Evolutionary conservation across 2,329 filamentous ascomycete genomes (phyloP), one percentile per base, ranked within the genome.

Genomic region (Phyllosticta capitalensis): DNA sequence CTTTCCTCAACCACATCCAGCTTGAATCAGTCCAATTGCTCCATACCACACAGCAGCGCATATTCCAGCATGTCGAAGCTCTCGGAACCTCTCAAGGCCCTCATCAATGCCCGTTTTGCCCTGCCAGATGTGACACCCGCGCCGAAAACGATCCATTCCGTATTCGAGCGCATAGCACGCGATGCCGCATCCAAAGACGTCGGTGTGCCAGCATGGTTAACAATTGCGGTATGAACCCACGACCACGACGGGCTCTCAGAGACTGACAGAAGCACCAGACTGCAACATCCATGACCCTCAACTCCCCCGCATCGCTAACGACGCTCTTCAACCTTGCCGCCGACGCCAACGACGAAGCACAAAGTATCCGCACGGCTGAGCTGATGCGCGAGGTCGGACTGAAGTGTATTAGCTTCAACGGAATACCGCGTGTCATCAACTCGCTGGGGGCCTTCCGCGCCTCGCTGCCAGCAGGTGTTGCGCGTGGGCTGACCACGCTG

Each of bases 251-350:
- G 26, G 9, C 17, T 19, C n/a, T 17, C 45, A 30, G 4, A 52
- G 9, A 22, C 52, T 51, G 9, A 50, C 55, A 14, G 9, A 9
- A 7, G 9, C 21, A 51, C 9, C 54, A 90, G 85, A 87, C 89
- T 0, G 90, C 89, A 30, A 86, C 89, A 19, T 90, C 89, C 1
- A 89, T 92, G 76, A 94, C 90, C 0, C 84, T 94, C 78, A 94
- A 95, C 76, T 91, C 89, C 1, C 89, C 89, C 22, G 86, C 88
- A 60, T 87, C 88, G 2, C 82, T 92, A 64, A 75, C 82, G 3
- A 74, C 81, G 21, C 80, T 92, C 12, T 85, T 84, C 73, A 68
- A 79, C 53, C 66, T 76, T 20, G 75, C 72, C 7, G 70, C 72
- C 3, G 63, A 68, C 6, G 49, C 61, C 19, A 50, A 64, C 48